Conservation (phyloP, 352 stramenopile species). For the Pythium rishiriense region DNA sequence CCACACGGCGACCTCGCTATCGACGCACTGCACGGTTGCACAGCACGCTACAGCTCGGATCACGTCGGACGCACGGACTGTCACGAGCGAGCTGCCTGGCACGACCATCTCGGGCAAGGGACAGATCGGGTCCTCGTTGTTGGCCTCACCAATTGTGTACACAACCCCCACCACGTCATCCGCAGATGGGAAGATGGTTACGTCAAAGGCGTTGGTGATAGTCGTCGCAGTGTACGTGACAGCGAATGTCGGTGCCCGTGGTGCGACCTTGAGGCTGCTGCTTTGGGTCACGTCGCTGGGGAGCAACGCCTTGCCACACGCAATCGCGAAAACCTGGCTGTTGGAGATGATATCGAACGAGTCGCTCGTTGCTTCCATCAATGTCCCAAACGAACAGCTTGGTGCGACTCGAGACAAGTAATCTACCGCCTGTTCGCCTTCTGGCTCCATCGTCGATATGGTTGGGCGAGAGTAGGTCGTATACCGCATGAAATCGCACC, state of each 20-base stretch:
- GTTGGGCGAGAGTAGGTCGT: background rate
- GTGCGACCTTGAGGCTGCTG: slow-evolving; percentile 31
- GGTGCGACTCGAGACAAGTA: slow-evolving; percentile 20
- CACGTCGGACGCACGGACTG: slow-evolving; percentile 39
- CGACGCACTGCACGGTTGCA: slow-evolving; percentile 21
- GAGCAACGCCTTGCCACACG: slow-evolving; percentile 39
- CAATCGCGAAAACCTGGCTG: slow-evolving; percentile 41
- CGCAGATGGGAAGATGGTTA: slow-evolving; percentile 36
- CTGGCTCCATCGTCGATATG: background rate
- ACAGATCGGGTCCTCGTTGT: slow-evolving; percentile 2
- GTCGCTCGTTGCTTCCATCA: slow-evolving; percentile 16
- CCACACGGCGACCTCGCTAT: slow-evolving; percentile 23
- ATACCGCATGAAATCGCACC: slow-evolving; percentile 59
- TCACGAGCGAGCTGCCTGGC: slow-evolving; percentile 23
- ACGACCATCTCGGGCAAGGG: slow-evolving; percentile 20
- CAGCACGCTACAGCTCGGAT: slow-evolving; percentile 57
- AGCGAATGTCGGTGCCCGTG: slow-evolving; percentile 39
- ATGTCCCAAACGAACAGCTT: slow-evolving; percentile 45
- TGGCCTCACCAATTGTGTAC: slow-evolving; percentile 29
- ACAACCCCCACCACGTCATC: slow-evolving; percentile 25
- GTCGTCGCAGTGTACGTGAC: slow-evolving; percentile 39
- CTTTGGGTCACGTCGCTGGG: slow-evolving; percentile 37
- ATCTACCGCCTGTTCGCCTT: background rate
- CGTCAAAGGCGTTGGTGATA: slow-evolving; percentile 43
- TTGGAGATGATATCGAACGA: slow-evolving; percentile 37